These are phyloP conservation scores for Amanita polypyramis DNA, from an alignment of 768 basidiomycete species.

Conservation along the genomic window DNA sequence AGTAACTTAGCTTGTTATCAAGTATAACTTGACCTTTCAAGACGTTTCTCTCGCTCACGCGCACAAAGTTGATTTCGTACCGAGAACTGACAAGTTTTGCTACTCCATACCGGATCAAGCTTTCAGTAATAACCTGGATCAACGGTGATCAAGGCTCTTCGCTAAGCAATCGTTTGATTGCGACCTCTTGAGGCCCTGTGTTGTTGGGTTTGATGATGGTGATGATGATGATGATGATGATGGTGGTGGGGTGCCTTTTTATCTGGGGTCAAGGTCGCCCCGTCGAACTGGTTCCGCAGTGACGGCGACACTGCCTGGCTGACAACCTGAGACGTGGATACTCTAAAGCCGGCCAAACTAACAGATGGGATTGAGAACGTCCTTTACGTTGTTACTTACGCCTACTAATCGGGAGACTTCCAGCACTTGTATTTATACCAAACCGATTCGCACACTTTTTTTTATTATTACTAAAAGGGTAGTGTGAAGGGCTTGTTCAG, in stretches of 20 bases:
- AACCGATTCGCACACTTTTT: no score
- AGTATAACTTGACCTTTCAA: neutral
- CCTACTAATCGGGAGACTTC: no score
- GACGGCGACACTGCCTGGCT: neutral
- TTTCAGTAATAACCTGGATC: neutral
- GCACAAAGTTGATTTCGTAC: neutral
- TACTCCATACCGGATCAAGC: constrained; percentile 4
- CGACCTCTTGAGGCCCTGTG: no score
- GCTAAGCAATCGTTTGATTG: neutral
- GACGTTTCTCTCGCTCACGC: neutral
- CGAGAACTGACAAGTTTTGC: neutral
- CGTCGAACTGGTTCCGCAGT: neutral
- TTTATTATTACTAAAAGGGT: no score
- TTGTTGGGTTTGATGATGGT: neutral
- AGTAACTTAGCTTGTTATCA: neutral
- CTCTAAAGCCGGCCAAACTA: neutral
- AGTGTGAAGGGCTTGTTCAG: no score
- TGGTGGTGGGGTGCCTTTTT: neutral
- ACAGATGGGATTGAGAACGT: no score
- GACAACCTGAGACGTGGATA: neutral
- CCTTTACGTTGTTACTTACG: no score
- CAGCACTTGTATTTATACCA: no score
- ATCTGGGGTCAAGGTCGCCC: neutral
- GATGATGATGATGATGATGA: no score
- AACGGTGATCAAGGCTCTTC: constrained; percentile 5